These are phyloP conservation scores for Bolboschoenoplectus hybrid DNA, from an alignment of 202 grass and related monocot genomes.

Conservation along the genomic window DNA sequence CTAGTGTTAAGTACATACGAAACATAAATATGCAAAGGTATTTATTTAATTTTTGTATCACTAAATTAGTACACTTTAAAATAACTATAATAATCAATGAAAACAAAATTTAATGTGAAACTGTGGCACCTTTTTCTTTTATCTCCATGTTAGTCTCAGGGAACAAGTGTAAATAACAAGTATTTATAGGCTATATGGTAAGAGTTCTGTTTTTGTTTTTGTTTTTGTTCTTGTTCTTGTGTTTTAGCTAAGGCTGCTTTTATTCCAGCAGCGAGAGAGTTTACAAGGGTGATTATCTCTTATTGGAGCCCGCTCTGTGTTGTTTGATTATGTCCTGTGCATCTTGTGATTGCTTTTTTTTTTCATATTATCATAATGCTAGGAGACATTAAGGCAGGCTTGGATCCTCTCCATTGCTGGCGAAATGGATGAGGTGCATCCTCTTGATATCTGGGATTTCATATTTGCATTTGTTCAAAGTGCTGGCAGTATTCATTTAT, in stretches of 20 bases:
- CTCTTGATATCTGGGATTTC: neutral
- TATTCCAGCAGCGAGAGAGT: conserved; percentile 14
- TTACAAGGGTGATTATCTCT: conserved; percentile 22
- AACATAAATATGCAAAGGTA: neutral
- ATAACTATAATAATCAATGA: neutral
- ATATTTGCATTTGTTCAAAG: neutral
- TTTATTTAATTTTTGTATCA: neutral
- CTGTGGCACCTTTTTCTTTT: neutral
- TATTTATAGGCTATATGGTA: neutral
- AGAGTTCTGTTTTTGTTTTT: neutral
- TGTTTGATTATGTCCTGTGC: conserved; percentile 43
- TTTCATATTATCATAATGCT: conserved; percentile 2
- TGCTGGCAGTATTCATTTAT: neutral
- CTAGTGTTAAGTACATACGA: neutral
- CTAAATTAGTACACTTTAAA: neutral
- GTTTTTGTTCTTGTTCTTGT: conserved; percentile 10
- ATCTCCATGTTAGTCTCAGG: neutral
- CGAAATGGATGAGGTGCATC: neutral
- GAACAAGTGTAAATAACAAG: neutral
- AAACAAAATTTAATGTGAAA: neutral
- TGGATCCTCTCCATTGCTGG: conserved; percentile 8
- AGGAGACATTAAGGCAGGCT: neutral
- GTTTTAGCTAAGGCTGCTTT: conserved; percentile 19
- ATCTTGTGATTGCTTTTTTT: conserved; percentile 18
- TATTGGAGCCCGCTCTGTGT: conserved; percentile 9